phyloP scores from a whole-genome alignment of 176 grass and related monocot genomes.

The Oryza meyeriana region DNA sequence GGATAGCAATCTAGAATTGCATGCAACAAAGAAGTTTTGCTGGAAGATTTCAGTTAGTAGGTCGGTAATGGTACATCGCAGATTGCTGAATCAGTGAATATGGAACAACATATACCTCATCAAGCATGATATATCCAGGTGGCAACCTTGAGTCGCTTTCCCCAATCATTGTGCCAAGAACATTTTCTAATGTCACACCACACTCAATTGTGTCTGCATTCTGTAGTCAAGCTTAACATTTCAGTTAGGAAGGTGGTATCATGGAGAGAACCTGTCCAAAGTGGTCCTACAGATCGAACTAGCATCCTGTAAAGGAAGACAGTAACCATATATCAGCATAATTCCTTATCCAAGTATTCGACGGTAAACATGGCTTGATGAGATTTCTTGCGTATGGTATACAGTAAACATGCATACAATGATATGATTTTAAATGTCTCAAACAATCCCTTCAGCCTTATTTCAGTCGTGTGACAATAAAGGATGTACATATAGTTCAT shows the following conservation, averaged over 20 bases:
- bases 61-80: neutral
- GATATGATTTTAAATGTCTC: neutral
- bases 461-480: too few species aligned
- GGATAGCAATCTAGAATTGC: slow-evolving; percentile 61
- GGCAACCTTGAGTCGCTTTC: slow-evolving; percentile 67
- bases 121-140: slow-evolving; percentile 88
- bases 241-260: slow-evolving; percentile 56
- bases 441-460: neutral
- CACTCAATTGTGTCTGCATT: slow-evolving; percentile 54
- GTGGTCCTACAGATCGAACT: slow-evolving; percentile 52
- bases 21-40: slow-evolving; percentile 6
- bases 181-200: slow-evolving; percentile 52
- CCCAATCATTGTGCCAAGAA: slow-evolving; percentile 81
- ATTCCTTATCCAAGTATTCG: neutral
- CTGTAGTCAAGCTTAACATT: slow-evolving; percentile 71
- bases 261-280: slow-evolving; percentile 89
- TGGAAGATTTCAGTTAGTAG: neutral
- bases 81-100: neutral
- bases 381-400: neutral
- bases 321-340: slow-evolving; percentile 3
- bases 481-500: too few species aligned
- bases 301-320: slow-evolving; percentile 42
- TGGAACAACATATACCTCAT: slow-evolving; percentile 45
- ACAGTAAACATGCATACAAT: too few species aligned
- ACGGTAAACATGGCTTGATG: neutral